A percentile compares a stretch with the other conserved stretches of the same genome.
These are phyloP conservation scores for Herpetomonas samuelpessoai DNA, from an alignment of 208 protist species.

Conservation along the genomic window DNA sequence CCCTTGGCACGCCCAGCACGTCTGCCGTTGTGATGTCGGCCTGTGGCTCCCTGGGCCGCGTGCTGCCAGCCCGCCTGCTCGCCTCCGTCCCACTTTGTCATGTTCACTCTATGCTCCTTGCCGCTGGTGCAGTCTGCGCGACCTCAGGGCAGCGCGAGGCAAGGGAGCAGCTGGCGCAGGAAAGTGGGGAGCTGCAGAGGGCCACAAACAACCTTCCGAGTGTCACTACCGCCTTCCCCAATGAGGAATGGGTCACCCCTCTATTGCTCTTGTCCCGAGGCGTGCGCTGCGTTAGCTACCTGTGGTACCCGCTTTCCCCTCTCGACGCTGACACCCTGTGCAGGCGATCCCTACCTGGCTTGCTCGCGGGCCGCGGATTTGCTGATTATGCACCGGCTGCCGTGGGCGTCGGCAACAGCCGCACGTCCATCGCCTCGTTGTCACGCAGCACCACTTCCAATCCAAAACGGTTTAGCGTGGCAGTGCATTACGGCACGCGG, in stretches of 20 bases:
- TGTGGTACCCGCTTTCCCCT: slow-evolving; percentile 30
- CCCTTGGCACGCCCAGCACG: not conserved
- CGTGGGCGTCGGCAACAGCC: no score
- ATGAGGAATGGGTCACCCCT: slow-evolving; percentile 32
- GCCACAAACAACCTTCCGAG: no score
- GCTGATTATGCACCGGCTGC: no score
- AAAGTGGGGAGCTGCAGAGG: no score
- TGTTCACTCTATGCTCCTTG: slow-evolving; percentile 36
- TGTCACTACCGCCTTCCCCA: slow-evolving; percentile 13
- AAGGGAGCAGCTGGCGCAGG: slow-evolving; percentile 29
- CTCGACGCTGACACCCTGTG: slow-evolving; percentile 29
- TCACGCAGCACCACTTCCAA: no score
- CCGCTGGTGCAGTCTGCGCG: slow-evolving; percentile 39
- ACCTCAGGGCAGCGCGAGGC: slow-evolving; percentile 60
- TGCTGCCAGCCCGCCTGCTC: slow-evolving; percentile 31
- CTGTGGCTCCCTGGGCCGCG: slow-evolving; percentile 41
- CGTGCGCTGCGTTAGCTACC: slow-evolving; percentile 23
- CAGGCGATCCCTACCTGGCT: slow-evolving; percentile 9
- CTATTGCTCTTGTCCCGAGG: slow-evolving; percentile 70
- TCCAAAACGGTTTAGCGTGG: not conserved
- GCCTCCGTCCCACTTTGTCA: slow-evolving; percentile 42
- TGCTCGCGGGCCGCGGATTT: no score
- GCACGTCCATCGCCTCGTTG: no score
- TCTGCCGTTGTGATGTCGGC: slow-evolving; percentile 24
- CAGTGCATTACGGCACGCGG: not conserved